Evolutionary conservation across 164 flowering plant genomes (phyloP), one percentile per base, ranked within the genome.

Genomic region (Berberis thunbergii): DNA sequence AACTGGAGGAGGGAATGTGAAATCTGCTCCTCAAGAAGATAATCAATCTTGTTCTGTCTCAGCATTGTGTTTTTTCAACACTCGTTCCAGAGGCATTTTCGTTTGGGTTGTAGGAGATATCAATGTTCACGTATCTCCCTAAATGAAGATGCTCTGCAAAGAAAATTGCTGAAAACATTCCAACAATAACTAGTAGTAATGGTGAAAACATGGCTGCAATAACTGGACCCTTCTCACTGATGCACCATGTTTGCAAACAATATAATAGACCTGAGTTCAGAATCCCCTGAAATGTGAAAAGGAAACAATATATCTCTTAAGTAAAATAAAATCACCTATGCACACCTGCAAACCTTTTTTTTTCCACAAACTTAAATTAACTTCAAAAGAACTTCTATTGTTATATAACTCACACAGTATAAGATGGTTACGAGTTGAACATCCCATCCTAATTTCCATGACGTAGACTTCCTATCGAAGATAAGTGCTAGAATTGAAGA

Each of bases 141-240:
- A 78, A 57, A 69, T 74, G 80, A 57, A 80, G 70, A 41, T 67
- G 64, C 66, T 78, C 84, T 46, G 76, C 79, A 53, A 80, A 78
- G 43, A 63, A 72, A 65, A 76, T 1, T 39, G 80, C 83, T 2
- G 83, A 80, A 67, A 75, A 76, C 6, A 78, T 41, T 10, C 65
- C 79, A 2, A 73, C 74, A 39, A 72, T 41, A 0, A 78, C 57
- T 4, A 78, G 67, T 1, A 44, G 63, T 4, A 82, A 49, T 2
- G 84, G 86, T 49, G 57, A 64, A 62, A 80, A 78, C 82, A 80
- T 78, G 11, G 84, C 77, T n/a, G 62, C 61, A 50, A 80, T 76
- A 44, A 82, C 82, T 0, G 81, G 86, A 13, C 85, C 85, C 56
- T 75, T 76, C 11, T 64, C 46, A 45, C 67, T 72, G 40, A 80